These are phyloP conservation scores for Sporothrix inflata DNA, from an alignment of 2,329 filamentous ascomycete species.

Conservation along the genomic window DNA sequence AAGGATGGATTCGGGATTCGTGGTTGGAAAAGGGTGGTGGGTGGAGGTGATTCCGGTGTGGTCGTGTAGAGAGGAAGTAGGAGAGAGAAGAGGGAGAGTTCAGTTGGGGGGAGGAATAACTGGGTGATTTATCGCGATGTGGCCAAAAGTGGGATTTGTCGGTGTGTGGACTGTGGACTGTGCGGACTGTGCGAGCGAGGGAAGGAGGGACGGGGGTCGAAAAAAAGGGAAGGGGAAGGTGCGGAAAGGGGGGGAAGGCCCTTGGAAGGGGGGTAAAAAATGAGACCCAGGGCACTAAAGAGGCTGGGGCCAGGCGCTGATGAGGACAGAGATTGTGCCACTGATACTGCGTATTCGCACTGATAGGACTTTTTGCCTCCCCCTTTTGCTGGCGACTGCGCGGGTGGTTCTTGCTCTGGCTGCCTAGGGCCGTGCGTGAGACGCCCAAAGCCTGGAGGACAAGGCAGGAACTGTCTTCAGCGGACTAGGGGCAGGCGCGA, in stretches of 20 bases:
- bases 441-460: not conserved
- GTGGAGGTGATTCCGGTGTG: constrained; percentile 17
- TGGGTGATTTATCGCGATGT: constrained; percentile 36
- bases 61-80: constrained; percentile 24
- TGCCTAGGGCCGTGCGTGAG: constrained; percentile 13
- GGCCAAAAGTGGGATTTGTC: constrained; percentile 37
- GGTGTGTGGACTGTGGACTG: constrained; percentile 34
- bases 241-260: constrained; percentile 2
- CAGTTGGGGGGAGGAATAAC: constrained; percentile 26
- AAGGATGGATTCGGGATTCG: constrained; percentile 21
- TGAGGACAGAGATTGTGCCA: not conserved
- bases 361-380: not conserved
- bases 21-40: constrained; percentile 4
- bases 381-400: not conserved
- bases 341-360: constrained; percentile 4
- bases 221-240: constrained; percentile 25
- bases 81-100: constrained; percentile 20
- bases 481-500: not conserved
- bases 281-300: constrained; percentile 23
- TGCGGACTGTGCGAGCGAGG: constrained; percentile 32
- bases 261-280: constrained; percentile 13
- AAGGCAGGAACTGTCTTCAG: constrained; percentile 20
- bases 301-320: constrained; percentile 13
- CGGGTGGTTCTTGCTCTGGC: not conserved
- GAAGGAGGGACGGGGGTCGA: constrained; percentile 24